Evolutionary conservation across 148 eudicot species (phyloP), one percentile per base, ranked within the genome.

Genomic region (Rhododendron williamsianum): DNA sequence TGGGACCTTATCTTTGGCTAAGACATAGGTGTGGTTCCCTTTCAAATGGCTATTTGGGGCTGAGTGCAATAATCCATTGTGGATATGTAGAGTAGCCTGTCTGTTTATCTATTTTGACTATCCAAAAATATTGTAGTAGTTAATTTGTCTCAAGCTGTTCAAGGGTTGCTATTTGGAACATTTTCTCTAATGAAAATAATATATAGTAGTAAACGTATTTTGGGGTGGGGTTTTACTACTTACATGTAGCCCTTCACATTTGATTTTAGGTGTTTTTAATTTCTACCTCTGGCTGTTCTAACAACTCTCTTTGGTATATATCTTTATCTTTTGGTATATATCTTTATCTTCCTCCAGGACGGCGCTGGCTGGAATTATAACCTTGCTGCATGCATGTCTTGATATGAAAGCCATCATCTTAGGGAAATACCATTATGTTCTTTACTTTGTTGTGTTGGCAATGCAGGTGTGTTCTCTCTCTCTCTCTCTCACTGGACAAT

Each of bases 401-500:
- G 98, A 97, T 85, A 89, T 95, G 96, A 94, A 97, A 84, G 83
- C 94, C 48, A 91, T 94, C 85, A 92, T 97, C 43, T 87, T 95
- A 89, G 96, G 96, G 51, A 94, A 97, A 86, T 97, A 95, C 81
- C 98, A 97, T 85, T 97, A 92, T 83, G 92, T 95, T 77, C 98
- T 95, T 45, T 97, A 95, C 89, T 97, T 93, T 88, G 91, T 97
- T 9, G 94, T 89, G 77, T 90, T 97, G 78, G 99, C 98, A 76
- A 95, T 97, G 94, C 98, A 94, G 99, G 99, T 96, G 45, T 74
- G 85, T 41, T 45, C 21, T n/a, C 77, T 9, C 49, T 9, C 56
- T 25, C 69, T n/a, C 35, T 6, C n/a, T 78, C 30, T 49, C 25
- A 38, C 63, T 76, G 4, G 54, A 74, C 38, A 1, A 51, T 74